Base-by-base conservation (phyloP, 805 yeast genomes). In the Lachancea meyersii region DNA sequence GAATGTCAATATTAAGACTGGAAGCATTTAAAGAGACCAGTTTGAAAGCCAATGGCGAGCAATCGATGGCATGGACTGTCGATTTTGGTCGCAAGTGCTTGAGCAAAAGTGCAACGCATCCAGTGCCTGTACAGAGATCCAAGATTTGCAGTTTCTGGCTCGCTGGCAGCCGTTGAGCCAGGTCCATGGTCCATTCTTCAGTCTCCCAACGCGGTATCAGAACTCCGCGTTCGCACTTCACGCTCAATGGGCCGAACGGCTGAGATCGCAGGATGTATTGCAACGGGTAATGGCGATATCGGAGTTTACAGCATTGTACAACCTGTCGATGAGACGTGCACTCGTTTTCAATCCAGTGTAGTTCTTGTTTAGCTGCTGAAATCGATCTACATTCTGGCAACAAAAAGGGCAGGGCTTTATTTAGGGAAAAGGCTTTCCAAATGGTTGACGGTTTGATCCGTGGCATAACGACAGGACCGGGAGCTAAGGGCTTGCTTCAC, bases 191-290 rank as follows among this genome's bases (percentile, higher is more conserved):
- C 97, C 97, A 91, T 55, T 87, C 95, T 59, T 91, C 97, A 0
- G 98, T 91, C 58, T 91, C 98, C 83, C 91, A 80, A 38, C 98
- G 65, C 0, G 98, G 97, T 21, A 91, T 89, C 46, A 91, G 65
- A 1, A 87, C 97, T 0, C 79, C 79, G 1, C 66, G 67, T 22
- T 61, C 53, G 53, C 96, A 86, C 20, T 53, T 44, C 3, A 91
- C 71, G 10, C 75, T 76, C 38, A 91, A 57, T 1, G 60, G 54
- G 0, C 93, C 95, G 67, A 91, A 91, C 1, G 97, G 97, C 63
- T 89, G 97, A 0, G 78, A 64, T 0, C 93, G 88, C 8, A 91
- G 65, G 9, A 91, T 76, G 60, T 91, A 89, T 60, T 91, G 97
- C 32, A 91, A 61, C 0, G 98, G 97, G 7, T 71, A 75, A 4